Conservation (phyloP, 441 rosid species). For the Corymbia citriodora region DNA sequence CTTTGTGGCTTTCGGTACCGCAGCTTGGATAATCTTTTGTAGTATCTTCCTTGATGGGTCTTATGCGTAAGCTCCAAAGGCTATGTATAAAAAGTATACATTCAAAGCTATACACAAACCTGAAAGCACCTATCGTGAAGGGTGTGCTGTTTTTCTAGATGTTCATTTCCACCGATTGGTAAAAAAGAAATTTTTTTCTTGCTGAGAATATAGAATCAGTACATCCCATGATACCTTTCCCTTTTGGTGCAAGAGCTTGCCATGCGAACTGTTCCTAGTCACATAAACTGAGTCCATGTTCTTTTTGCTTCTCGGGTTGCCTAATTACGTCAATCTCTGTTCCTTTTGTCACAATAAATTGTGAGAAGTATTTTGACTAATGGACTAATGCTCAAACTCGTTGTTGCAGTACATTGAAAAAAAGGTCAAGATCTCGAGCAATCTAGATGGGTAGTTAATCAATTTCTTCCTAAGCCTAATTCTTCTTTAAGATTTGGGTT, state of each 20-base stretch:
- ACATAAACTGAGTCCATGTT: background rate
- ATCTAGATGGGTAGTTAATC: background rate
- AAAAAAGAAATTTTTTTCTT: background rate
- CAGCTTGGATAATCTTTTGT: constrained; percentile 36
- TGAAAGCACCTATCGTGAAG: background rate
- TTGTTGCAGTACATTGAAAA: background rate
- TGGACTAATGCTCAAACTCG: background rate
- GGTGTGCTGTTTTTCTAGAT: background rate
- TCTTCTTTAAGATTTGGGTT: background rate
- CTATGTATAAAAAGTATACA: background rate
- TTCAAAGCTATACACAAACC: background rate
- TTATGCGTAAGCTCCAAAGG: constrained; percentile 23
- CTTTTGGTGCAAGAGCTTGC: constrained; percentile 14
- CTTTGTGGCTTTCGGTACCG: constrained; percentile 28
- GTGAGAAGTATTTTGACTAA: background rate
- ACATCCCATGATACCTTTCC: background rate
- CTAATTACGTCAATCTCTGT: constrained; percentile 1
- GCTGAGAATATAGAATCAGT: background rate
- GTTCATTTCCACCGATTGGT: background rate
- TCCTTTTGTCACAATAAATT: background rate
- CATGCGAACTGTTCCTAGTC: constrained; percentile 1
- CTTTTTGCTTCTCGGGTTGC: constrained; percentile 2
- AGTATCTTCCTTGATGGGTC: constrained; percentile 44
- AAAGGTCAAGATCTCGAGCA: background rate
- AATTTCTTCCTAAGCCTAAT: background rate